A percentile compares a stretch with the other conserved stretches of the same genome.
Evolutionary conservation across 2,329 filamentous ascomycete species (phyloP).

Genomic region (Clonostachys rosea): DNA sequence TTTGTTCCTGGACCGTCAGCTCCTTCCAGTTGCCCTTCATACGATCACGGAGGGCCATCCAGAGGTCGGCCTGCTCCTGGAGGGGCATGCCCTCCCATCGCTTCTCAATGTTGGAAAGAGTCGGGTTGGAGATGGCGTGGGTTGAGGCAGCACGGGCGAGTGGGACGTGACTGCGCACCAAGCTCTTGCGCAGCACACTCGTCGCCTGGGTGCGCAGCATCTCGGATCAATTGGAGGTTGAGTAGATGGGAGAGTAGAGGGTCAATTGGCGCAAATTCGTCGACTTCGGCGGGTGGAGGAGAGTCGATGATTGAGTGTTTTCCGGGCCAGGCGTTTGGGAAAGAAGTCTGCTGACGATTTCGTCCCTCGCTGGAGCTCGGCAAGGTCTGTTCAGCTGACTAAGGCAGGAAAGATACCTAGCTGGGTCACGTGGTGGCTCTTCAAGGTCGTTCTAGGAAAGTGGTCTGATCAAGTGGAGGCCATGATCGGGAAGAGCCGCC

Average conservation of each 20-base stretch:
- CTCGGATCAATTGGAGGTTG: not conserved
- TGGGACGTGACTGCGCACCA: slow-evolving; percentile 36
- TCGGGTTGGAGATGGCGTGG: slow-evolving; percentile 96
- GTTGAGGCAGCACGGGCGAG: slow-evolving; percentile 51
- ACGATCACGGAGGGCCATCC: slow-evolving; percentile 96
- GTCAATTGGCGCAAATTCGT: not conserved
- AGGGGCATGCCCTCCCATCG: slow-evolving; percentile 97
- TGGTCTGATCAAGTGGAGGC: slow-evolving; percentile 1
- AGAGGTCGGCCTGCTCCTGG: slow-evolving; percentile 98
- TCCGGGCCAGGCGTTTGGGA: slow-evolving; percentile 1
- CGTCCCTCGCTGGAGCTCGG: not conserved
- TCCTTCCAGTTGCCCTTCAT: slow-evolving; percentile 99
- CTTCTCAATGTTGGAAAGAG: slow-evolving; percentile 97
- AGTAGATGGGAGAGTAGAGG: not conserved
- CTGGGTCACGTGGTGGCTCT: not conserved
- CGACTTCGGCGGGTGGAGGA: not conserved
- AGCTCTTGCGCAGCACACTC: slow-evolving; percentile 45
- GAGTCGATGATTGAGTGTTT: slow-evolving; percentile 2
- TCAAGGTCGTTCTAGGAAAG: not conserved
- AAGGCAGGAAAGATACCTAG: not conserved
- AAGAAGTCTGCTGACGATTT: slow-evolving; percentile 1
- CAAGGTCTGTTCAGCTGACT: slow-evolving; percentile 4
- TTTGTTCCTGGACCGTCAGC: slow-evolving; percentile 95
- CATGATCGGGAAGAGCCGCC: too few species aligned
- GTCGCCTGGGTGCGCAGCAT: slow-evolving; percentile 48